Percentiles rank a stretch among this genome's conserved stretches.
These are phyloP conservation scores for Ailanthus altissimus DNA, from an alignment of 345 rosid genomes.

Conservation along the genomic window DNA sequence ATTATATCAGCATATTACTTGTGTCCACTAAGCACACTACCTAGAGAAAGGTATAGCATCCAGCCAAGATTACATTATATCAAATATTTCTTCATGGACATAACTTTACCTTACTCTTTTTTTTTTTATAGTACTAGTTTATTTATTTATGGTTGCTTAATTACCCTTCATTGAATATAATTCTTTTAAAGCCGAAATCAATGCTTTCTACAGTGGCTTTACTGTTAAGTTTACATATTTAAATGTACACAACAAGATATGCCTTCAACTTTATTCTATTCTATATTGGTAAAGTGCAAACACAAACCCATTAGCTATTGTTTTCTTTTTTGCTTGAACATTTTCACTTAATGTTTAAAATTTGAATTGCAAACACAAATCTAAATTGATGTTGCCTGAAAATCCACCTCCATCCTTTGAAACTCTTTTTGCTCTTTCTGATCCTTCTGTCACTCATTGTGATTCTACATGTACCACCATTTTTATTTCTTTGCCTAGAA, in stretches of 20 bases:
- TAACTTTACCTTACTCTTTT: not conserved
- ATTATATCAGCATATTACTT: not conserved
- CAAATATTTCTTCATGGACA: not conserved
- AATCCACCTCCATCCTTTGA: slow-evolving; percentile 95
- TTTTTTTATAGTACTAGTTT: not conserved
- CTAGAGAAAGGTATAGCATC: not conserved
- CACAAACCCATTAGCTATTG: not conserved
- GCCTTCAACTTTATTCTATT: not conserved
- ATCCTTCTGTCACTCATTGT: slow-evolving; percentile 62
- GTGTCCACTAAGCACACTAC: not conserved
- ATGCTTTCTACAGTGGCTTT: slow-evolving; percentile 6
- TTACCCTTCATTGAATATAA: not conserved
- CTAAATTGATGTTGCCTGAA: slow-evolving; percentile 56
- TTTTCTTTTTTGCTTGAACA: not conserved
- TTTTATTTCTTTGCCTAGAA: too few relatives aligned
- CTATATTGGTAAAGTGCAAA: not conserved
- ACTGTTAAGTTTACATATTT: not conserved
- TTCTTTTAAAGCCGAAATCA: not conserved
- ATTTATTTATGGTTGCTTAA: not conserved
- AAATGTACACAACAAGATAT: not conserved
- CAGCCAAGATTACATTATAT: not conserved
- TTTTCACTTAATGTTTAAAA: not conserved
- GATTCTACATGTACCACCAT: slow-evolving; percentile 66
- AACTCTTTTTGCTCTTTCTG: slow-evolving; percentile 74
- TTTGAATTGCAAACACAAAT: not conserved